Evolutionary conservation across 2,329 filamentous ascomycete species (phyloP), one percentile per base, ranked within the genome.

Genomic region (Scleromitrula shiraiana): DNA sequence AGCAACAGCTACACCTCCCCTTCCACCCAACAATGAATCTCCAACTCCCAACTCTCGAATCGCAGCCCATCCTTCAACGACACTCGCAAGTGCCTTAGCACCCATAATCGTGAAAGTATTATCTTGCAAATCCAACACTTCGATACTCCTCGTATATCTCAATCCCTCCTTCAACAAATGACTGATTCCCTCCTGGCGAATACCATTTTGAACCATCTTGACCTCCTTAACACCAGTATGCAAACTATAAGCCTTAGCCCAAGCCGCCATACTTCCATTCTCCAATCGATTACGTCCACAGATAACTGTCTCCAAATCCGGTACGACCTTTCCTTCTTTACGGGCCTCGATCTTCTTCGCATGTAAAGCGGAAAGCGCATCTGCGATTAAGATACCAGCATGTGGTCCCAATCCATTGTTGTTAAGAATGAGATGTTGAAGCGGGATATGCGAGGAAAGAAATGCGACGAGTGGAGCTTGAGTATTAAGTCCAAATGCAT

Each of bases 201-300:
- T 98, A 44, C 93, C 93, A 66, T 98, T 97, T 69, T 97, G 93
- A 22, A 95, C 88, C 93, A 98, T 97, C 75, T 91, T 94, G 58
- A 98, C 80, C 50, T 82, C 82, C 68, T 83, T 85, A 54, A 98
- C 78, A 49, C 85, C 83, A 56, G 77, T 81, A 65, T 97, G 88
- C 50, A 91, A 82, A 60, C 82, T 80, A 67, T 88, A 96, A 1
- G 88, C 77, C 65, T 84, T 85, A 35, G 90, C 89, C 93, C 93
- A 98, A 0, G 91, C 90, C 12, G 79, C 80, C 93, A 98, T 98
- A 64, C 85, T 93, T 58, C 91, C 93, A 61, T 90, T 95, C 71
- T 98, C 93, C 41, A 98, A 76, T 57, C 93, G 78, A 71, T 98
- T 98, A 57, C 93, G 87, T 35, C 93, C 93, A 67, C 93, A 98